Evolutionary conservation across 495 filamentous ascomycete genomes (phyloP), one percentile per base, ranked within the genome.

Genomic region (Articulospora tetracladia): DNA sequence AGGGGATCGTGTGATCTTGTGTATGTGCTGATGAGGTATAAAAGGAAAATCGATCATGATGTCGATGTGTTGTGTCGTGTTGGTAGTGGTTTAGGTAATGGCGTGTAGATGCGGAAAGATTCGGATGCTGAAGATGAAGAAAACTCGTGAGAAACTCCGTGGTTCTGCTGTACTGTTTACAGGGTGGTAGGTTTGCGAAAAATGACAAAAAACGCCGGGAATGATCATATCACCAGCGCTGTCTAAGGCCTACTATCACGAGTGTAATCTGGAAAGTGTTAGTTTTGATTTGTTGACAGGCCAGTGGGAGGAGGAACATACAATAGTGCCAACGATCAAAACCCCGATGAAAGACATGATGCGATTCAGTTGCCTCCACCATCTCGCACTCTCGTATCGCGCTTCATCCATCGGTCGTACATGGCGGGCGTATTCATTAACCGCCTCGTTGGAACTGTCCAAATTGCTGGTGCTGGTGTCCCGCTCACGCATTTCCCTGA

Each of bases 291-390:
- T 11, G 20, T 6, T 55, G 39, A 25, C 27, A 34, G 22, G 25
- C 1, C 23, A 59, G 55, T 15, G 8, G 20, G 26, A 20, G 32
- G 47, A 25, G 26, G 28, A 52, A 80, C 86, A 77, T 69, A 93
- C 82, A 58, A 96, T 79, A 25, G 87, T 84, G 55, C 83, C 84
- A 57, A 97, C 82, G 30, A 98, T 83, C 57, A 89, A 74, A 15
- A 94, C 68, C 17, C 94, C 94, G 50, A 95, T 66, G 41, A 89
- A 73, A 53, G 86, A 85, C 91, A 98, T 93, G 67, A 86, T 81
- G 44, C 92, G 86, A 72, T 98, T 98, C 48, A 97, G 77, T 59
- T 83, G 89, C 59, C 94, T 82, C 94, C 94, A 98, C 92, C 93
- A 97, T 36, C 83, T 80, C 13, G 91, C 91, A 69, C 91, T 97